Percentiles rank a stretch among this genome's conserved stretches.
These are phyloP conservation scores for Blepharisma stoltei DNA, from an alignment of 73 alveolate genomes.

Conservation along the genomic window DNA sequence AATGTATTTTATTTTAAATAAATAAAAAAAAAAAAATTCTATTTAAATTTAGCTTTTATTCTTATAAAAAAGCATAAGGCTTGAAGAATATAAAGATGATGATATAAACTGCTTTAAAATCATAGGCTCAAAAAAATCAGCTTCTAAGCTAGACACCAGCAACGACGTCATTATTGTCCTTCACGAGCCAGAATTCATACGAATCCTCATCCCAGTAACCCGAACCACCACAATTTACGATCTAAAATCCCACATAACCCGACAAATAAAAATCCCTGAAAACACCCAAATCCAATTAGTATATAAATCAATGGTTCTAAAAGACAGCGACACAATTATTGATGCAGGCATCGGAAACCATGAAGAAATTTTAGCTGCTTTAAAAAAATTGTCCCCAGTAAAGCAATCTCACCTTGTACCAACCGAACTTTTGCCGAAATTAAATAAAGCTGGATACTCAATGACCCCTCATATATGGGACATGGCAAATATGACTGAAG, in stretches of 20 bases:
- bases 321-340: neutral
- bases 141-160: neutral
- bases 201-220: neutral
- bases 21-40: no score
- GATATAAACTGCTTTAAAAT: neutral
- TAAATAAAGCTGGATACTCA: neutral
- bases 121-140: neutral
- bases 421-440: neutral
- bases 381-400: neutral
- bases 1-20: no score
- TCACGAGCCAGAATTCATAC: conserved; percentile 1
- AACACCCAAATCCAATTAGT: neutral
- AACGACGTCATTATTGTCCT: neutral
- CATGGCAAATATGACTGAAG: conserved; percentile 18
- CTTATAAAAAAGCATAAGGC: no score
- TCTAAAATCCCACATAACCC: neutral
- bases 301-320: neutral
- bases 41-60: no score
- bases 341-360: neutral
- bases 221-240: neutral
- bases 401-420: neutral
- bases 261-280: neutral
- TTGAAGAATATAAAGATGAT: conserved; percentile 25
- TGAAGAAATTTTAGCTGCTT: conserved; percentile 7
- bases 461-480: neutral